Conservation (phyloP, 345 rosid species). For the Gossypium bickii region DNA sequence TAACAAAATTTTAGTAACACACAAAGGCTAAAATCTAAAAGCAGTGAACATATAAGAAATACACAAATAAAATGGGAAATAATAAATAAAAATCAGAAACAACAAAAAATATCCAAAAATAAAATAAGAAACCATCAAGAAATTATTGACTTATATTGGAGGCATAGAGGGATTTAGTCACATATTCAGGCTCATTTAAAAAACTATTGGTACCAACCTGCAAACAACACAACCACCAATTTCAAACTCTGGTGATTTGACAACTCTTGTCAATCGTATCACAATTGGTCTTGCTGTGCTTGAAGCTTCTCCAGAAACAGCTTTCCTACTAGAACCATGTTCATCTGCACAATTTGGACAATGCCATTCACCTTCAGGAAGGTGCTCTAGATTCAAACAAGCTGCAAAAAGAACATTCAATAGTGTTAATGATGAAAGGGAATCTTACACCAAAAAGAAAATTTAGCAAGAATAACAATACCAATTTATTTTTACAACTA, state of each 20-base stretch:
- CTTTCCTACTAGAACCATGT: conserved; percentile 36
- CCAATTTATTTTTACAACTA: neutral
- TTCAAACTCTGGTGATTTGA: conserved; percentile 72
- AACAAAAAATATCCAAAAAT: neutral
- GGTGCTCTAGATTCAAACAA: conserved; percentile 59
- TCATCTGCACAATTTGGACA: conserved; percentile 73
- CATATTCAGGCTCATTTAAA: neutral
- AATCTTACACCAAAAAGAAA: neutral
- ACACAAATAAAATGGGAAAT: neutral
- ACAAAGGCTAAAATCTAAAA: neutral
- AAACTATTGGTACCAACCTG: conserved; percentile 48
- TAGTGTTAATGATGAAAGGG: conserved; percentile 8
- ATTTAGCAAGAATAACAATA: neutral
- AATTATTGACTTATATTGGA: neutral
- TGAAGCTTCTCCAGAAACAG: conserved; percentile 29
- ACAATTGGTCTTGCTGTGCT: conserved; percentile 41
- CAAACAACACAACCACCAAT: conserved; percentile 93
- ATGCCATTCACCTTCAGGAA: conserved; percentile 73
- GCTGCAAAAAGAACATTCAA: conserved; percentile 50
- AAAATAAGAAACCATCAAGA: neutral
- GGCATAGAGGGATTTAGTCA: neutral
- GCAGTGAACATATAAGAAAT: neutral
- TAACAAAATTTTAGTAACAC: conserved; percentile 2
- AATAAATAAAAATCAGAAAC: neutral
- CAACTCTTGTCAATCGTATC: conserved; percentile 61